A percentile compares a stretch with the other conserved stretches of the same genome.
phyloP scores from a whole-genome alignment of 345 rosid species.

The Eucalyptus sideroxylon region DNA sequence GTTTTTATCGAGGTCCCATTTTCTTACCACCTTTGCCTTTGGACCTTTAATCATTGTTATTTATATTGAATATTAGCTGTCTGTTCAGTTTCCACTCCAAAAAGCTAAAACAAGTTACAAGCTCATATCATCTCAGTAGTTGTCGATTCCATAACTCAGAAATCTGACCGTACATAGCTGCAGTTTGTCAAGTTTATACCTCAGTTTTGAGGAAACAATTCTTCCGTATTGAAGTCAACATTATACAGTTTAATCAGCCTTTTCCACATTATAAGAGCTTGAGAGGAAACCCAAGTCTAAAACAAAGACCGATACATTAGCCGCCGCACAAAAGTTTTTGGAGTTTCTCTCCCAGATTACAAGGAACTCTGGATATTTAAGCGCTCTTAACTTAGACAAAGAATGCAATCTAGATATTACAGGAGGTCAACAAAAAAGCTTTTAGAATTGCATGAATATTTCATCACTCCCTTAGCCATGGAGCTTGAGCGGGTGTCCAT shows the following conservation, averaged over 20 bases:
- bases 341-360: not conserved
- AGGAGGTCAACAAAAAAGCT: not conserved
- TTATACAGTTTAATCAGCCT: not conserved
- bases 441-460: not conserved
- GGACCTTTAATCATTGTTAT: not conserved
- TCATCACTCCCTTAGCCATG: slow-evolving; percentile 65
- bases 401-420: not conserved
- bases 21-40: not conserved
- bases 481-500: slow-evolving; percentile 74
- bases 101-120: not conserved
- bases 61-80: not conserved
- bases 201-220: not conserved
- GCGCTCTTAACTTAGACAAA: not conserved
- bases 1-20: not conserved
- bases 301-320: not conserved
- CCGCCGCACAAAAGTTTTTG: not conserved
- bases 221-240: not conserved
- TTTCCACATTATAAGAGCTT: not conserved
- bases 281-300: not conserved
- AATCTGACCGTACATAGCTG: not conserved
- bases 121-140: not conserved
- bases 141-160: not conserved
- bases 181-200: not conserved
- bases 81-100: not conserved
- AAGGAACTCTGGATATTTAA: not conserved